phyloP scores from a whole-genome alignment of 345 rosid species.

The Pelargonium nanum region DNA sequence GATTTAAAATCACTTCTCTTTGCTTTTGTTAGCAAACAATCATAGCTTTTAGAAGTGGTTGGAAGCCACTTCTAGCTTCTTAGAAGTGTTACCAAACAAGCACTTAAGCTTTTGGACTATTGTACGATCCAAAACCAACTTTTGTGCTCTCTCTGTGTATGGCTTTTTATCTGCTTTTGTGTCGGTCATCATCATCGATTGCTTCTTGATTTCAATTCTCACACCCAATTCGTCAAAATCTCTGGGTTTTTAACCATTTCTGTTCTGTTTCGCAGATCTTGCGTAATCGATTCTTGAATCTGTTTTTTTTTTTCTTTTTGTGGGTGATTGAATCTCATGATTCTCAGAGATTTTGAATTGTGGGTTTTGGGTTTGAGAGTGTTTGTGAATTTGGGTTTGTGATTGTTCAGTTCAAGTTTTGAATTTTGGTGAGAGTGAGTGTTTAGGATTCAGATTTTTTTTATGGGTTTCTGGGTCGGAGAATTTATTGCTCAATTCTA shows the following conservation, averaged over 20 bases:
- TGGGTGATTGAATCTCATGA: constrained; percentile 7
- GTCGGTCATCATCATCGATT: neutral
- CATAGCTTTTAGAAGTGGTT: no score
- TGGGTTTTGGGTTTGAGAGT: constrained; percentile 9
- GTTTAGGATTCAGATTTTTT: constrained; percentile 14
- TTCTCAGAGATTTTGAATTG: neutral
- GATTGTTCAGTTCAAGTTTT: neutral
- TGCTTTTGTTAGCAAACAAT: no score
- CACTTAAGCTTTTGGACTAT: constrained; percentile 10
- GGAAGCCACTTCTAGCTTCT: no score
- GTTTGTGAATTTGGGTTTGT: neutral
- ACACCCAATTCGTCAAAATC: constrained; percentile 16
- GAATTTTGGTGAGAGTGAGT: neutral
- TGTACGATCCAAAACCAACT: constrained; percentile 31
- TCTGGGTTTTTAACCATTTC: neutral
- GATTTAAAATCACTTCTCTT: no score
- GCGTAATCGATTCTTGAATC: neutral
- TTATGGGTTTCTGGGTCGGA: neutral
- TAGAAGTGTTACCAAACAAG: no score
- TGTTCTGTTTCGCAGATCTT: neutral
- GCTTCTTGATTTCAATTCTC: neutral
- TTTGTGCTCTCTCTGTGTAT: constrained; percentile 13
- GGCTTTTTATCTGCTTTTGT: constrained; percentile 7
- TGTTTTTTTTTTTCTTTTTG: constrained; percentile 11
- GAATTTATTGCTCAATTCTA: neutral